These are phyloP conservation scores for Beverwykella pulmonaria DNA, from an alignment of 495 filamentous ascomycete genomes.

Conservation along the genomic window DNA sequence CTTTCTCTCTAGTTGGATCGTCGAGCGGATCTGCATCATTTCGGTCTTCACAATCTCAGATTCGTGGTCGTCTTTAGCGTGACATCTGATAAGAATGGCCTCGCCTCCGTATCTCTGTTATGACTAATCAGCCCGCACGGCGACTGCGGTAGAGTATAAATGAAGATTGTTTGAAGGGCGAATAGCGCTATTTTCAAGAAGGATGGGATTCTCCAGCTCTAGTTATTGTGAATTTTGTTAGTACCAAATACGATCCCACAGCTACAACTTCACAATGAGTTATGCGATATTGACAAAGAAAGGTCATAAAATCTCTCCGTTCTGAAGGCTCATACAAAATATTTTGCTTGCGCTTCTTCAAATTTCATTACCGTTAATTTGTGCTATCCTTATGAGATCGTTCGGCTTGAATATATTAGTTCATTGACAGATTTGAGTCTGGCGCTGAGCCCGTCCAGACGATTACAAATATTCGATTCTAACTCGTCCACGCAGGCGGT, in stretches of 20 bases:
- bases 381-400: no score
- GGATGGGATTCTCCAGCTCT: slow-evolving; percentile 67
- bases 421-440: no score
- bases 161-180: slow-evolving; percentile 57
- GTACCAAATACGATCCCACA: slow-evolving; percentile 30
- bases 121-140: slow-evolving; percentile 63
- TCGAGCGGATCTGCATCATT: slow-evolving; percentile 43
- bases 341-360: no score
- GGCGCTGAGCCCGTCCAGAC: no score
- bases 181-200: slow-evolving; percentile 57
- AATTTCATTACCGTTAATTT: no score
- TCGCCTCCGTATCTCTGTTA: slow-evolving; percentile 60
- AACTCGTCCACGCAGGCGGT: no score
- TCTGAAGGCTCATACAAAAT: no score
- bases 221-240: slow-evolving; percentile 55
- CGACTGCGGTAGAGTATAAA: slow-evolving; percentile 52
- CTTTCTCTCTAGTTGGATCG: slow-evolving; percentile 60
- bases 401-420: no score
- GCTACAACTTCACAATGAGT: not conserved
- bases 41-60: slow-evolving; percentile 50
- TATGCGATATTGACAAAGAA: not conserved
- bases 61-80: slow-evolving; percentile 57
- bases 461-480: no score
- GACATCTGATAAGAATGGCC: slow-evolving; percentile 61
- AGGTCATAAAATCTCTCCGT: not conserved